Base-by-base conservation (phyloP, 2,329 filamentous ascomycete genomes). In the Hypoxylon sp. region DNA sequence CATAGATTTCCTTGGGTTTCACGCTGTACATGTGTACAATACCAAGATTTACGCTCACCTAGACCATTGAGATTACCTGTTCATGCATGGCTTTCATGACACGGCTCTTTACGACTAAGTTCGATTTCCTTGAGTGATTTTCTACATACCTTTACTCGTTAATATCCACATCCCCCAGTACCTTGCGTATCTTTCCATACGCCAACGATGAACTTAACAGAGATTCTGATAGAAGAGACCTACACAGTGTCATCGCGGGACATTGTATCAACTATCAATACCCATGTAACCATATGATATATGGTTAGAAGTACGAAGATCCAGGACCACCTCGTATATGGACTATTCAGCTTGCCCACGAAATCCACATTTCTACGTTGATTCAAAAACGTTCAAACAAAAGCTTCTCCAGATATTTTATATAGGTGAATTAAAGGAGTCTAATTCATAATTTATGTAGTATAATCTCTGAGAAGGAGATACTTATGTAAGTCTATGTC, bases 11-110 rank as follows among this genome's bases (percentile, higher is more conserved):
- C 66, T 76, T 75, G 68, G 60, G 72, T 74, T 76, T 69, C 59
- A 64, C 72, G 68, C 57, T 78, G 75, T 77, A 77, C 75, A 78
- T 76, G 71, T 77, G 75, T 75, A 75, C 73, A 72, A 78, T 78
- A 79, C 71, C 68, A 73, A 68, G 54, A 68, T 35, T 68, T 76
- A 73, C 62, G 63, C 75, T 69, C 68, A 72, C 70, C 68, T 70
- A 72, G 71, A 72, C 53, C 52, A 56, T 50, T 50, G 57, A 51
- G 54, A 64, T 24, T 55, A 35, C 55, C 63, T 31, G 47, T 54
- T 68, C 51, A 55, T 51, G 62, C 51, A 65, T 65, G 56, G 57
- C 50, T 17, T 62, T 66, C 22, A 60, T 58, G 55, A 50, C 44
- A 64, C 42, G 19, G n/a, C 29, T 62, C 67, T 44, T 60, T 4